These are phyloP conservation scores for Kondoa malvinella DNA, from an alignment of 768 basidiomycete species.

Conservation along the genomic window DNA sequence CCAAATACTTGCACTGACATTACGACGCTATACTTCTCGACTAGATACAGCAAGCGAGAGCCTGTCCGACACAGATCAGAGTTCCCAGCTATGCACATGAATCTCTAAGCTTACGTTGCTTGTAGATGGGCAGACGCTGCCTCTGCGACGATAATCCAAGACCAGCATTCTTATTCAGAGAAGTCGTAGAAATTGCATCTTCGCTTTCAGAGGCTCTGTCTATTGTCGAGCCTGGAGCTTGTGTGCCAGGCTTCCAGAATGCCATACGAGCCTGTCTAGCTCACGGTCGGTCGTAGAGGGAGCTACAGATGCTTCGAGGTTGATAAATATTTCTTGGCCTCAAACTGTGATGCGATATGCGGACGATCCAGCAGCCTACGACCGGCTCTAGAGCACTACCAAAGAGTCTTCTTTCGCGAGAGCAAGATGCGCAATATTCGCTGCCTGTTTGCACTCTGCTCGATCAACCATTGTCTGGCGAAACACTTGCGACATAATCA, in stretches of 20 bases:
- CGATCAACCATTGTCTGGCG: no score
- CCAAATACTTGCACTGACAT: slow-evolving; percentile 27
- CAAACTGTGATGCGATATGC: no score
- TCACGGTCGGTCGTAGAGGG: no score
- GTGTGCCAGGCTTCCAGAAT: slow-evolving; percentile 48
- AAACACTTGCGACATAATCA: no score
- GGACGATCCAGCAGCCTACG: no score
- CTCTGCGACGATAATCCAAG: slow-evolving; percentile 58
- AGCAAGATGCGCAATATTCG: no score
- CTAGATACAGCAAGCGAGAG: slow-evolving; percentile 58
- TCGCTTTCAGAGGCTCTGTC: slow-evolving; percentile 68
- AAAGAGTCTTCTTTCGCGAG: no score
- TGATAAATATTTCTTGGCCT: no score
- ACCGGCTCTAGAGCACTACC: no score
- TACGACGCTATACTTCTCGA: slow-evolving; percentile 66
- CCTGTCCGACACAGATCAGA: slow-evolving; percentile 35
- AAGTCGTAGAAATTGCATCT: slow-evolving; percentile 51
- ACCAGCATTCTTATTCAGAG: slow-evolving; percentile 38
- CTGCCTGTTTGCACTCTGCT: no score
- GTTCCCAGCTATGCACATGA: background rate
- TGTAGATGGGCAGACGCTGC: slow-evolving; percentile 71
- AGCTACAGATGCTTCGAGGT: no score
- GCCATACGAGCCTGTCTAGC: background rate
- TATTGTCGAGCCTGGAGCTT: slow-evolving; percentile 66
- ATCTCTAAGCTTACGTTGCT: slow-evolving; percentile 48